Evolutionary conservation across 495 filamentous ascomycete species (phyloP).

Genomic region (Aspergillus haitiensis): DNA sequence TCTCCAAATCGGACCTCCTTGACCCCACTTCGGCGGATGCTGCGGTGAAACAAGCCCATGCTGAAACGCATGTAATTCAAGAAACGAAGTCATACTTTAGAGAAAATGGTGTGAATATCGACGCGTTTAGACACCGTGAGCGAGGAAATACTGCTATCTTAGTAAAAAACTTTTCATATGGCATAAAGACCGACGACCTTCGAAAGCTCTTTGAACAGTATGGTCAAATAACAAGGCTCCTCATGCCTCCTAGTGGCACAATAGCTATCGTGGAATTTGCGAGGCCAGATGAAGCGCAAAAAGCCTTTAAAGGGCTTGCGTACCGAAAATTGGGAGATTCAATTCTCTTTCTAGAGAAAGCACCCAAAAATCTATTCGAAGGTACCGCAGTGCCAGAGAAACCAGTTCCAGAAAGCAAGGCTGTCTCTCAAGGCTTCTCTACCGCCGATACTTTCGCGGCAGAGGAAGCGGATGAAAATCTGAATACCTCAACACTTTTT

Average conservation of each 20-base stretch:
- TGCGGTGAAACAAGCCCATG: conserved; percentile 93
- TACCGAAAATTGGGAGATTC: conserved; percentile 90
- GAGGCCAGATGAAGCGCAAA: conserved; percentile 70
- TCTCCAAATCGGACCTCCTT: conserved; percentile 85
- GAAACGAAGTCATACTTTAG: conserved; percentile 91
- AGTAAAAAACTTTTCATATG: conserved; percentile 91
- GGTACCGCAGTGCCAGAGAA: conserved; percentile 32
- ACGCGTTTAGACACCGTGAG: conserved; percentile 80
- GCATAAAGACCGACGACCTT: conserved; percentile 61
- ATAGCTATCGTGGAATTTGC: conserved; percentile 90
- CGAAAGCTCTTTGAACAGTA: conserved; percentile 51
- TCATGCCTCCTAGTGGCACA: conserved; percentile 90
- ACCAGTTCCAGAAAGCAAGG: conserved; percentile 37
- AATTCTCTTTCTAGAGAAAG: conserved; percentile 91
- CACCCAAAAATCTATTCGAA: conserved; percentile 77
- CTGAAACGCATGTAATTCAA: conserved; percentile 93
- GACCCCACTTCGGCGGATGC: conserved; percentile 93
- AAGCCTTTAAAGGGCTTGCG: conserved; percentile 77
- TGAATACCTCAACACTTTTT: conserved; percentile 78
- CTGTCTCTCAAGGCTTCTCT: conserved; percentile 51
- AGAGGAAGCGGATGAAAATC: conserved; percentile 50
- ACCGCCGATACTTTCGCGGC: conserved; percentile 56
- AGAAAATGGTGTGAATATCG: conserved; percentile 82
- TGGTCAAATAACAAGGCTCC: conserved; percentile 69
- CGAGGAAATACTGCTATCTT: conserved; percentile 86